Base-by-base conservation (phyloP, 1,284 basidiomycete genomes). In the Lentinula novae-zelandiae region DNA sequence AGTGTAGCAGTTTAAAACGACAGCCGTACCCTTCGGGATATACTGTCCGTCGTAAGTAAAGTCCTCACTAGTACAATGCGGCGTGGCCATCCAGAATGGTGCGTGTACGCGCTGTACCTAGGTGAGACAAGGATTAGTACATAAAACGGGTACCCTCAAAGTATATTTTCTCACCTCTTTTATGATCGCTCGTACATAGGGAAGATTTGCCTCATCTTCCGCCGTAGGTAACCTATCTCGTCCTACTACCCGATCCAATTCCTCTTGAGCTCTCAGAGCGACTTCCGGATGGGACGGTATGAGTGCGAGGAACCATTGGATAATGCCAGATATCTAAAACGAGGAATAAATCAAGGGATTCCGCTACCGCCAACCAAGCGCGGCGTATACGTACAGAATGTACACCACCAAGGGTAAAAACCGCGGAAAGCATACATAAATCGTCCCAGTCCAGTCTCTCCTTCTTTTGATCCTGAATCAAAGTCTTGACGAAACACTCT, bases 41-140 rank as follows among this genome's bases (percentile, higher is more conserved):
- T 66, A 76, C 61, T 70, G 67, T 9, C 75, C 75, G 31, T 73
- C 67, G 65, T 78, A 78, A 13, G 71, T 72, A 63, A 75, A 75
- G 63, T 78, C 76, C 52, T 74, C 68, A 5, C 68, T 73, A 5
- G 71, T 71, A 46, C 63, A 70, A 62, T 79, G 73, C 3, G 77
- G 75, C 34, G 76, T 76, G 8, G 67, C 76, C 55, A 74, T 65
- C 76, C 76, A 78, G 65, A 78, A 77, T 7, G 76, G 76, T 39
- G 71, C 68, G 62, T 76, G 76, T 3, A 68, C 62, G 5, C 72
- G 72, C 58, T 72, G 62, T 33, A 73, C 65, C 69, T 73, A n/a
- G 9, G 38, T 0, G 22, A 4, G 12, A n/a, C 4, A 22, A 1
- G 1, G 36, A 49, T 20, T 13, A 36, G 0, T 27, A 27, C 27